A percentile compares a stretch with the other conserved stretches of the same genome.
Conservation (phyloP, 305 asterid genomes). For the Solanum hybrid region DNA sequence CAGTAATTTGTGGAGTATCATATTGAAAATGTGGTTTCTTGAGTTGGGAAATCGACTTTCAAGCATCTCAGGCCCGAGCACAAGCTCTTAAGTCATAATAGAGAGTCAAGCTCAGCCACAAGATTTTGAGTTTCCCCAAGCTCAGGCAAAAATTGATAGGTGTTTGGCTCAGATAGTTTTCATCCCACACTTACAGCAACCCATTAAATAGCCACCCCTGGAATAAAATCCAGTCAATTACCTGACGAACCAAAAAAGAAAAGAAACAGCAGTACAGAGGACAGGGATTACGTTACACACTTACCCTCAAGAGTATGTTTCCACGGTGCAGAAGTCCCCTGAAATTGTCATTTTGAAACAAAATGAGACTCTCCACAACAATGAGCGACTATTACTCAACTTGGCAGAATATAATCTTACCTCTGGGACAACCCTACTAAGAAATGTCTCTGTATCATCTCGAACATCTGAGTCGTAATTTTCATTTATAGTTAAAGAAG, state of each 20-base stretch:
- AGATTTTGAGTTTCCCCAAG: neutral
- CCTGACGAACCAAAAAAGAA: neutral
- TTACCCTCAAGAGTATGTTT: slow-evolving; percentile 84
- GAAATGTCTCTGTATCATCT: slow-evolving; percentile 81
- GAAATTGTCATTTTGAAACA: slow-evolving; percentile 26
- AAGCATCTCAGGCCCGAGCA: neutral
- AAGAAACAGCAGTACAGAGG: neutral
- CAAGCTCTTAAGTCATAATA: neutral
- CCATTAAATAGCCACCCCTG: neutral
- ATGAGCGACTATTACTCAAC: neutral
- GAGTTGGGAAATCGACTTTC: neutral
- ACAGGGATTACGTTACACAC: neutral
- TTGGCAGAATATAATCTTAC: slow-evolving; percentile 28
- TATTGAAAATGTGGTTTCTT: neutral
- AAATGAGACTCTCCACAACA: neutral
- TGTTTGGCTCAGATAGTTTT: neutral
- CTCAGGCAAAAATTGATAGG: neutral
- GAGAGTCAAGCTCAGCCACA: neutral
- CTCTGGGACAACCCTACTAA: slow-evolving; percentile 87
- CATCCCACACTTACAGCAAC: neutral
- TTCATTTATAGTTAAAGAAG: slow-evolving; percentile 87
- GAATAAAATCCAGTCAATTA: neutral
- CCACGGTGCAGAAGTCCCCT: slow-evolving; percentile 94
- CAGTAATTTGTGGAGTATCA: neutral
- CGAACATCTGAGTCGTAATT: slow-evolving; percentile 91